These are phyloP conservation scores for Monilinia fructigena DNA, from an alignment of 2,329 filamentous ascomycete species.

Conservation along the genomic window DNA sequence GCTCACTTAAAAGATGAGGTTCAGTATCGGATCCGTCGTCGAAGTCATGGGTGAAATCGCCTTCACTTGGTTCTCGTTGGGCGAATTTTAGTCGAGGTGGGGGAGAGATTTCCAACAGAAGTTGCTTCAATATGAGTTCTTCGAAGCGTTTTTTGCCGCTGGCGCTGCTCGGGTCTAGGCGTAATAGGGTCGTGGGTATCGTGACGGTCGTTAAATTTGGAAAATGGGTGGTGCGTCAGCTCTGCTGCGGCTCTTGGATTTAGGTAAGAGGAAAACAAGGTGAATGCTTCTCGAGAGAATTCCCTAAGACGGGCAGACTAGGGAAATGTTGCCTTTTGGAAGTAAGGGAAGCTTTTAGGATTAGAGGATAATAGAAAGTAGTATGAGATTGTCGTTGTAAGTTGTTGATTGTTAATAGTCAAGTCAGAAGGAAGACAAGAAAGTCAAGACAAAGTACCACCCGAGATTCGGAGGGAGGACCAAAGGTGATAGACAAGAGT, in stretches of 20 bases:
- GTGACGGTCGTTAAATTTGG: constrained; percentile 41
- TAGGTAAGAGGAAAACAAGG: constrained; percentile 35
- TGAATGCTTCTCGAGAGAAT: constrained; percentile 29
- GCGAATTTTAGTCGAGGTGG: constrained; percentile 35
- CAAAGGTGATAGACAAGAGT: constrained; percentile 4
- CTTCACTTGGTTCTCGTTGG: constrained; percentile 28
- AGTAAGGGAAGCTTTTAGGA: not conserved
- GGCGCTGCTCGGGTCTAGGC: constrained; percentile 36
- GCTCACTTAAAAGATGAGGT: constrained; percentile 29
- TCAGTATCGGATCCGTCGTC: constrained; percentile 36
- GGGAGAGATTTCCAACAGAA: constrained; percentile 39
- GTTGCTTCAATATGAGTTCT: constrained; percentile 40
- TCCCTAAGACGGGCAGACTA: constrained; percentile 25
- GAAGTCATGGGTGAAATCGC: constrained; percentile 33
- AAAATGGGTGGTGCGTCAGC: constrained; percentile 37
- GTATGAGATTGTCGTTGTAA: constrained; percentile 18
- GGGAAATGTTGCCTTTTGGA: not conserved
- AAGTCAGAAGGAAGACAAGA: not conserved
- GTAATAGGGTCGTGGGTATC: constrained; percentile 40
- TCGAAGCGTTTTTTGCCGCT: constrained; percentile 36
- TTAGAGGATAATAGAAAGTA: not conserved
- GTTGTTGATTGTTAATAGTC: constrained; percentile 1
- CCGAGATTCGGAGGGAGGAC: too few species aligned
- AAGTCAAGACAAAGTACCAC: not conserved
- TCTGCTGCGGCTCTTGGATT: constrained; percentile 30